Evolutionary conservation across 345 rosid genomes (phyloP).

Genomic region (Gossypium turneri): DNA sequence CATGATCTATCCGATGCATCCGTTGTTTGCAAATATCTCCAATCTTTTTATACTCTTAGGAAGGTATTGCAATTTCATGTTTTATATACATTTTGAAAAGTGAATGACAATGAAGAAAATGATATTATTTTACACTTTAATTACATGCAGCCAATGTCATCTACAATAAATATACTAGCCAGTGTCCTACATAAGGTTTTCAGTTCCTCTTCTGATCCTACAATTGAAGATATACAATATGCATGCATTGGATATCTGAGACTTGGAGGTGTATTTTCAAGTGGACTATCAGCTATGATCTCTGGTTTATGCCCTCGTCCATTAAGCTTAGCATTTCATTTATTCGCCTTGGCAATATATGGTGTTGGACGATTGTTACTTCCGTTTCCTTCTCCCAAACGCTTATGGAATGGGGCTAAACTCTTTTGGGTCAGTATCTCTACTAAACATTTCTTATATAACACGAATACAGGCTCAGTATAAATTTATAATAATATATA

Average conservation of each 20-base stretch:
- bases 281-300: conserved; percentile 28
- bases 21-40: conserved; percentile 28
- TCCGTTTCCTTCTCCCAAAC: conserved; percentile 33
- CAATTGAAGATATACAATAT: conserved; percentile 21
- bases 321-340: conserved; percentile 26
- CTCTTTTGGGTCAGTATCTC: conserved; percentile 25
- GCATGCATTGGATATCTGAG: conserved; percentile 31
- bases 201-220: conserved; percentile 23
- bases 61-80: conserved; percentile 1
- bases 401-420: conserved; percentile 27
- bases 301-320: conserved; percentile 33
- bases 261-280: conserved; percentile 33
- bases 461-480: background rate
- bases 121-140: background rate
- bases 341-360: conserved; percentile 28
- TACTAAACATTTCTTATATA: background rate
- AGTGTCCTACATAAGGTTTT: conserved; percentile 26
- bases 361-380: conserved; percentile 26
- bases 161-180: conserved; percentile 39
- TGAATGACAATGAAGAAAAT: background rate
- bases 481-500: background rate
- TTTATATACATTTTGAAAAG: background rate
- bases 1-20: conserved; percentile 1
- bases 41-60: conserved; percentile 41
- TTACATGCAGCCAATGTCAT: conserved; percentile 31